Percentiles rank a stretch among this genome's conserved stretches.
Conservation (phyloP, 148 eudicot species). For the Suaeda aralocaspica region DNA sequence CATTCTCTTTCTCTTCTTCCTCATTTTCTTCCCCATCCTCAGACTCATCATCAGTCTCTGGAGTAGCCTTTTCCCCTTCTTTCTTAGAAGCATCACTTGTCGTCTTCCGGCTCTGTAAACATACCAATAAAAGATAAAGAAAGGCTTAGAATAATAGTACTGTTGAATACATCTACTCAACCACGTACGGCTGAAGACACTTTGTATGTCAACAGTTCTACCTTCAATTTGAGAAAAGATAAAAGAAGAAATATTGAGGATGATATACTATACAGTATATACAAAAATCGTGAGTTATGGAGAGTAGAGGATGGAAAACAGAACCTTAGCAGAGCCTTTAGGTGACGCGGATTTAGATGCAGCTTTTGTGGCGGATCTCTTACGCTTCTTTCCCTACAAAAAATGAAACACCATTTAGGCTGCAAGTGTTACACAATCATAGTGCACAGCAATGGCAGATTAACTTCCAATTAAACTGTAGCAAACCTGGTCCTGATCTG, state of each 20-base stretch:
- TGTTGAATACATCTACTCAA: neutral
- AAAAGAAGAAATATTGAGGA: neutral
- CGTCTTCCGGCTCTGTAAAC: conserved; percentile 44
- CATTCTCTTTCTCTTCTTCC: conserved; percentile 52
- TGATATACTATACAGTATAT: no score
- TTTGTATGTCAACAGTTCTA: neutral
- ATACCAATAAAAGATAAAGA: conserved; percentile 8
- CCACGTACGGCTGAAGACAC: neutral
- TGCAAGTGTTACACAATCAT: neutral
- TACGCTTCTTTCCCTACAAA: conserved; percentile 78
- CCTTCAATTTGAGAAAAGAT: neutral
- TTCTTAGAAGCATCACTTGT: conserved; percentile 32
- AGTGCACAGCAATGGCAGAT: conserved; percentile 1
- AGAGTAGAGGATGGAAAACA: neutral
- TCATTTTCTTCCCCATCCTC: conserved; percentile 35
- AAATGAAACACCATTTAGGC: conserved; percentile 16
- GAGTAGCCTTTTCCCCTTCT: conserved; percentile 36
- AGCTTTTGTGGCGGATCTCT: conserved; percentile 44
- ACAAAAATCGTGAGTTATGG: neutral
- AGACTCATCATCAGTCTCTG: conserved; percentile 55
- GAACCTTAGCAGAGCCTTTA: conserved; percentile 71
- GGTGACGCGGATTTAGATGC: conserved; percentile 49
- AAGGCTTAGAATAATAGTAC: neutral
- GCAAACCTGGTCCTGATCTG: conserved; percentile 85
- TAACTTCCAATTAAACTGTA: neutral